Evolutionary conservation across 192 early-diverging fungal genomes (phyloP), one percentile per base, ranked within the genome.

Genomic region (Backusella mclennaniae): DNA sequence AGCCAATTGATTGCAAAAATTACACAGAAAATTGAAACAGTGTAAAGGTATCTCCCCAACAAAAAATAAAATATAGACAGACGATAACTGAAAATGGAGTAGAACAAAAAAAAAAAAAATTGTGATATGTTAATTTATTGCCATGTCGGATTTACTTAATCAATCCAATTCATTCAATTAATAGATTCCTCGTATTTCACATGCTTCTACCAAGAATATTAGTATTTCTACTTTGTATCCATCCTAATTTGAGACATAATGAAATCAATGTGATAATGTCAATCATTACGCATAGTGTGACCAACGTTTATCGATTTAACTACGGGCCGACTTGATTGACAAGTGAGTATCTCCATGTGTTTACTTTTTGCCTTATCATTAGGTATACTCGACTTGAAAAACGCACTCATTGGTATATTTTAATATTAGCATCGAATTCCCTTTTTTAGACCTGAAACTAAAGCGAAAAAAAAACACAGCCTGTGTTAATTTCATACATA

Each of bases 231-330:
- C 56, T 63, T 63, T 26, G 9, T 63, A 63, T 63, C 14, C 23
- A 63, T 14, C 26, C 56, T 26, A 9, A 63, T 63, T 63, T 29
- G 26, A 63, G 56, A 63, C 26, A 23, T 63, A 63, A 63, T 63
- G 19, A 49, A 63, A 63, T 63, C 11, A 63, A 63, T 63, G 56
- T 63, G 56, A 63, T 26, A 63, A 63, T 63, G 56, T 56, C n/a
- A 56, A 21, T 56, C n/a, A 63, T 29, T 29, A 63, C 56, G 26
- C 56, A 26, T 56, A 63, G 56, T 63, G 56, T 29, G 26, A 63
- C 56, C 56, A 49, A 44, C 23, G 26, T 29, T 4, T 26, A 29
- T 63, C 23, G 26, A 29, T 63, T 23, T 29, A 29, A 1, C 56
- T 63, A 29, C 12, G 23, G 7, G 0, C 9, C 23, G 56, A 63